Evolutionary conservation across 1,284 basidiomycete genomes (phyloP), one percentile per base, ranked within the genome.

Genomic region (Paramarasmius palmivorus): DNA sequence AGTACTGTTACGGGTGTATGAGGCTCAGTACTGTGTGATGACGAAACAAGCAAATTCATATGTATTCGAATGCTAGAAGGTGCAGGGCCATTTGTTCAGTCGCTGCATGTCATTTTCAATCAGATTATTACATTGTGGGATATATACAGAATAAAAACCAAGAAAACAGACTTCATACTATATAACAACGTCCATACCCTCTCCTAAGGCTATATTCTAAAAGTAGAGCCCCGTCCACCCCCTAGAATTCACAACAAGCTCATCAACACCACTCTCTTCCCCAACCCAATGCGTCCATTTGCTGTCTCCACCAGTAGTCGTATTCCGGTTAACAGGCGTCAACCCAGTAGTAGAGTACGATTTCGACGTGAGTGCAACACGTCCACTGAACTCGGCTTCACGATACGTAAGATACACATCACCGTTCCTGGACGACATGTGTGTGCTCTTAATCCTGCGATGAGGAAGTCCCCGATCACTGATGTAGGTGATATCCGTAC

Each of bases 211-310:
- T n/a, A n/a, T n/a, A n/a, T n/a, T n/a, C 66, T 61, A 79, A 64
- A 84, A 75, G 65, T 81, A 81, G 50, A 82, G 61, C 41, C 79
- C 79, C 10, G 75, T 77, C 81, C 80, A 83, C 4, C 77, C 79
- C 25, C 69, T 69, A 15, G 80, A 76, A 49, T 68, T 68, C 25
- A 81, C 65, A 15, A 56, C 57, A 46, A 84, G 65, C 52, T 60
- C 65, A 62, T 84, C 82, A 22, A 50, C 64, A 35, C 81, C 82
- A 38, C 79, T 63, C 59, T 71, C 60, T 56, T 76, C 67, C 8
- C 80, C 81, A 39, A 68, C 72, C 69, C 71, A 82, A 57, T 79
- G 75, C 29, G 75, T 73, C 68, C 70, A 76, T 19, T 61, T 63
- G 14, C 62, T 59, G n/a, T 58, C 57, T 32, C 59, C 66, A 42